phyloP scores from a whole-genome alignment of 345 rosid genomes.

The Ceriops decandra region DNA sequence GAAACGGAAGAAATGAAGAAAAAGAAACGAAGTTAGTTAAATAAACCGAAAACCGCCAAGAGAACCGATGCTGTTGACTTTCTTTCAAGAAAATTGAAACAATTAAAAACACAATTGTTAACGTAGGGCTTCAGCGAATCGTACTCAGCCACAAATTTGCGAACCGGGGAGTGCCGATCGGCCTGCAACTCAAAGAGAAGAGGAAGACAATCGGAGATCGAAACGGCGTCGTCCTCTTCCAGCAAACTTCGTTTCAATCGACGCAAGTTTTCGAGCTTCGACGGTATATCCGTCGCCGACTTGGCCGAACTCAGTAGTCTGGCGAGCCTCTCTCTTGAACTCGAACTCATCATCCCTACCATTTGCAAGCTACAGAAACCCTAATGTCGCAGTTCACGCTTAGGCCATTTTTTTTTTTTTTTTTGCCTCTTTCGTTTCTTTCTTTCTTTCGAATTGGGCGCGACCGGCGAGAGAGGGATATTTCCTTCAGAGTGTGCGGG shows the following conservation, averaged over 20 bases:
- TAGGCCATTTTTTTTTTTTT: too few species aligned
- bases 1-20: background rate
- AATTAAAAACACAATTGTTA: background rate
- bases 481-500: too few species aligned
- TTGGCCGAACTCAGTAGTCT: slow-evolving; percentile 53
- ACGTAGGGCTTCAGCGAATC: slow-evolving; percentile 17
- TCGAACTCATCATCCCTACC: slow-evolving; percentile 52
- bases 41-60: background rate
- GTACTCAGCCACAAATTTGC: slow-evolving; percentile 71
- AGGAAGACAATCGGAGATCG: slow-evolving; percentile 64
- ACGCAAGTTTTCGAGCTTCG: slow-evolving; percentile 65
- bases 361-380: slow-evolving; percentile 20
- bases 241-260: slow-evolving; percentile 48
- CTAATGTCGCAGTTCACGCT: background rate
- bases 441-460: too few species aligned
- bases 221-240: slow-evolving; percentile 32
- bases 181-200: slow-evolving; percentile 63
- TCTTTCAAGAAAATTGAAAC: background rate
- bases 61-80: background rate
- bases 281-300: slow-evolving; percentile 50
- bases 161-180: slow-evolving; percentile 64
- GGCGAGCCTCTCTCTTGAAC: slow-evolving; percentile 49
- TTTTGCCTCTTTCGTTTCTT: too few species aligned
- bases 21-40: background rate
- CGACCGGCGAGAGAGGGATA: too few species aligned